These are phyloP conservation scores for Luvunga scandens DNA, from an alignment of 345 rosid species.

Conservation along the genomic window DNA sequence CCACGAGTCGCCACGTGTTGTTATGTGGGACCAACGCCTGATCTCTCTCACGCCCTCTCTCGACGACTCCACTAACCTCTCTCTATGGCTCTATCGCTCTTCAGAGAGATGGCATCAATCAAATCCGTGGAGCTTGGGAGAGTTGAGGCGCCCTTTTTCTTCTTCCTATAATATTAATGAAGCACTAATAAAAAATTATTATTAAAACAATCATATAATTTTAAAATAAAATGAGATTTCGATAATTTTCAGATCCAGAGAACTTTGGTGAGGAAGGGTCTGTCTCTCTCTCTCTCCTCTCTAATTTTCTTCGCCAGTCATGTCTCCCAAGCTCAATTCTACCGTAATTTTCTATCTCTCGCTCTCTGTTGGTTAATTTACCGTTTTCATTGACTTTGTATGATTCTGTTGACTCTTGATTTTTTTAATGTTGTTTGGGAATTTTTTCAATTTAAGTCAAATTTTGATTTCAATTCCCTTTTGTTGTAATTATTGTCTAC, in stretches of 20 bases:
- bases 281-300: neutral
- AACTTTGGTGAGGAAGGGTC: neutral
- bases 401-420: neutral
- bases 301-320: slow-evolving; percentile 13
- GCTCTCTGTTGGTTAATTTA: neutral
- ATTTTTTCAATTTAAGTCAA: neutral
- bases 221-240: neutral
- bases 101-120: no score
- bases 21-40: neutral
- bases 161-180: neutral
- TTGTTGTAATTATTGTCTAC: neutral
- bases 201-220: neutral
- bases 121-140: no score
- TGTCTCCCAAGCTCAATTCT: slow-evolving; percentile 58
- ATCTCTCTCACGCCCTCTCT: neutral
- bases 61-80: no score
- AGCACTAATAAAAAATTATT: neutral
- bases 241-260: neutral
- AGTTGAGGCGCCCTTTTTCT: neutral
- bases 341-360: slow-evolving; percentile 36
- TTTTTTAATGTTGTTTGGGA: neutral
- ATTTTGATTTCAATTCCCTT: neutral
- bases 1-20: neutral
- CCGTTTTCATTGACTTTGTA: neutral
- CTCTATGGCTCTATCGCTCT: no score